These are phyloP conservation scores for Aspergillus versicolor DNA, from an alignment of 2,329 filamentous ascomycete species.

Conservation along the genomic window DNA sequence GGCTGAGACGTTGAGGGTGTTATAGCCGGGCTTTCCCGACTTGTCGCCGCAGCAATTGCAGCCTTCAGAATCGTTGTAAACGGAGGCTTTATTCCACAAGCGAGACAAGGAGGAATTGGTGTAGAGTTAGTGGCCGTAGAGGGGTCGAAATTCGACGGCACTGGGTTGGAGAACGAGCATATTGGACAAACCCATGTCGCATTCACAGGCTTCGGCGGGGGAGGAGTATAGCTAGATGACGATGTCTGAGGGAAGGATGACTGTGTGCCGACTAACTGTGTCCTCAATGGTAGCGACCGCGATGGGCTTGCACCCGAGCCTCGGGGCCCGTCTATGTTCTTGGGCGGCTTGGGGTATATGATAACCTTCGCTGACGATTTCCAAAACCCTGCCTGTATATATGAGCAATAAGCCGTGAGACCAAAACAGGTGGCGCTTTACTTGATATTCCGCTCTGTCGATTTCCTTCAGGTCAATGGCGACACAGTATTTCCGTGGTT, in stretches of 20 bases:
- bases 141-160: conserved; percentile 91
- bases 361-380: conserved; percentile 96
- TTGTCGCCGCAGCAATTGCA: conserved; percentile 71
- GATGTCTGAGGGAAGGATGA: conserved; percentile 32
- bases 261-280: conserved; percentile 33
- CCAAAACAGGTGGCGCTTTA: conserved; percentile 39
- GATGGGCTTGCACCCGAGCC: conserved; percentile 47
- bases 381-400: conserved; percentile 74
- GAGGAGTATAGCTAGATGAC: conserved; percentile 33
- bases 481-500: conserved; percentile 80
- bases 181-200: conserved; percentile 96
- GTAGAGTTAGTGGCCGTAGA: conserved; percentile 75
- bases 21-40: conserved; percentile 26
- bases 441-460: conserved; percentile 86
- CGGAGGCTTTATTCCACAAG: conserved; percentile 90
- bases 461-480: conserved; percentile 87
- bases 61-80: conserved; percentile 82
- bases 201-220: conserved; percentile 41
- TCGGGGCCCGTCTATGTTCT: conserved; percentile 57
- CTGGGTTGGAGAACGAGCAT: conserved; percentile 89
- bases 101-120: conserved; percentile 79
- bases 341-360: conserved; percentile 76
- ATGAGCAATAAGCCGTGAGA: conserved; percentile 13
- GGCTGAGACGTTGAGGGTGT: conserved; percentile 7
- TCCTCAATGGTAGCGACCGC: conserved; percentile 27